Conservation (phyloP, 148 eudicot genomes). For the Chenopodium suecicum region DNA sequence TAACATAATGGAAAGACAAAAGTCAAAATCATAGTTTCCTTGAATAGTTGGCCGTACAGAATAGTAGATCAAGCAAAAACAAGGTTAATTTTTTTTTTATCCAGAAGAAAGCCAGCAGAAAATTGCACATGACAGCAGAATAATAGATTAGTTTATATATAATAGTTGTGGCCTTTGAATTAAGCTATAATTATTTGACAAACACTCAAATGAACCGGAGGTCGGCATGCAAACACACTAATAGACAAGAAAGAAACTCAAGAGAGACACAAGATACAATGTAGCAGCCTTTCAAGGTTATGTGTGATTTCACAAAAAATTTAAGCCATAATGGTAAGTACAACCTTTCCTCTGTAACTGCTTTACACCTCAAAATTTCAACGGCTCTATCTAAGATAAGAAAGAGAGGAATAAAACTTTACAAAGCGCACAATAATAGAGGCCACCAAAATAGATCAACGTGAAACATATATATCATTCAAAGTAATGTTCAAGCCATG, state of each 20-base stretch:
- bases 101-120: not conserved
- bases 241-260: not conserved
- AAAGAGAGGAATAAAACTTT: not conserved
- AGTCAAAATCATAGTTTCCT: constrained; percentile 4
- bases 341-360: not conserved
- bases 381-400: not conserved
- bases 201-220: not conserved
- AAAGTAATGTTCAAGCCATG: not conserved
- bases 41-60: not conserved
- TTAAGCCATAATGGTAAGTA: not conserved
- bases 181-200: not conserved
- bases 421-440: not conserved
- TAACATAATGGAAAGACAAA: constrained; percentile 12
- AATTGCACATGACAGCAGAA: not conserved
- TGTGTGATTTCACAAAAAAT: not conserved
- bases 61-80: not conserved
- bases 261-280: not conserved
- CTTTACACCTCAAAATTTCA: not conserved
- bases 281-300: not conserved
- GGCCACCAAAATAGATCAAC: not conserved
- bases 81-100: too few relatives aligned
- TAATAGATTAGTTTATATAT: not conserved
- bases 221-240: not conserved
- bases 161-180: not conserved
- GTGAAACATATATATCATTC: not conserved